Evolutionary conservation across 306 rosid species (phyloP), one percentile per base, ranked within the genome.

Genomic region (Luffa acutangula): DNA sequence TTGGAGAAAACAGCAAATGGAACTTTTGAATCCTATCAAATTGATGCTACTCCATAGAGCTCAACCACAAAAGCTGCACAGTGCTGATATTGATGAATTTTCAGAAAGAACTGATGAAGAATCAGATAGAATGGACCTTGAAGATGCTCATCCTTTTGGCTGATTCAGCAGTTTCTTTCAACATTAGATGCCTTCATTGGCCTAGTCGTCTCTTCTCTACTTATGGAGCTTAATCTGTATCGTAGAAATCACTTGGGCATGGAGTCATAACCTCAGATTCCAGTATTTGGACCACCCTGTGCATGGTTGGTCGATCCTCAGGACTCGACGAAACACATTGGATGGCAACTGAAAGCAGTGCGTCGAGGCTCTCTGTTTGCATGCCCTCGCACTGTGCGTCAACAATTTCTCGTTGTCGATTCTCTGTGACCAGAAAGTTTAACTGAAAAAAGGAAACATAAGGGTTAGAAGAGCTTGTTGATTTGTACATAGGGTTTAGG

Each of bases 261-360:
- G 97, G 99, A 70, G 99, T 91, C 91, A 90, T 87, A 79, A 96
- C 93, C 86, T 96, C 99, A 36, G 99, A 87, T 87, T 96, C 99
- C 76, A 96, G 93, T 77, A 93, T 72, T 89, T 96, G 97, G 81
- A 93, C 93, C 65, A 96, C 97, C 81, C 99, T 87, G 78, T 96
- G 99, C 99, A 96, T 96, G 6, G 96, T 91, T 59, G 97, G 99
- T 52, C 98, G 92, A 78, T 93, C 99, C 75, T 93, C 98, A 33
- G 99, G 91, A 85, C 80, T 89, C 6, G 98, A 90, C 62, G 97
- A 96, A 87, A 96, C 93, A 64, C 99, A 96, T 78, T 89, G 96
- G 76, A 87, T 90, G 20, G 99, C 96, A 45, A 96, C 83, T 2
- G 93, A 86, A 65, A 96, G 91, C 91, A 96, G 87, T 49, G 93